Conservation (phyloP, 306 rosid genomes). For the Begonia masoniana region DNA sequence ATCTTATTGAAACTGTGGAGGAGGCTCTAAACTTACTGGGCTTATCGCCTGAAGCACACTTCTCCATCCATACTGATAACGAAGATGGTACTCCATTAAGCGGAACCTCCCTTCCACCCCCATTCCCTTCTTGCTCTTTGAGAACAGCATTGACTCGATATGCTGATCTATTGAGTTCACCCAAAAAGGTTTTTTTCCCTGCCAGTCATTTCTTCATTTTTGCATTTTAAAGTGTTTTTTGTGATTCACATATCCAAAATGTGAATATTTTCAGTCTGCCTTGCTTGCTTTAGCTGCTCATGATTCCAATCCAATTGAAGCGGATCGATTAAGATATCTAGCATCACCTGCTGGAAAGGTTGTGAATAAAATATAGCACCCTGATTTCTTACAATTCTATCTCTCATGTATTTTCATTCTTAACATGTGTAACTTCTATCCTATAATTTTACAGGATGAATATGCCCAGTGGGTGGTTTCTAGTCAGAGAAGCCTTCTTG, state of each 20-base stretch:
- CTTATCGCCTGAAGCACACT: slow-evolving; percentile 63
- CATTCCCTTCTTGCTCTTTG: slow-evolving; percentile 73
- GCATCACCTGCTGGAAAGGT: slow-evolving; percentile 99
- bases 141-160: slow-evolving; percentile 59
- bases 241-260: not conserved
- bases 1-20: slow-evolving; percentile 67
- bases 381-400: not conserved
- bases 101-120: slow-evolving; percentile 69
- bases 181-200: slow-evolving; percentile 63
- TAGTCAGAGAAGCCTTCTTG: slow-evolving; percentile 92
- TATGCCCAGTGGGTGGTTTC: slow-evolving; percentile 77
- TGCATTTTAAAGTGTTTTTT: not conserved
- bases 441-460: slow-evolving; percentile 53
- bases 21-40: slow-evolving; percentile 58
- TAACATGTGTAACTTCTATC: slow-evolving; percentile 13
- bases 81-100: slow-evolving; percentile 80
- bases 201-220: not conserved
- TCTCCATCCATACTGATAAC: slow-evolving; percentile 61
- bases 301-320: slow-evolving; percentile 82
- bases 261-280: slow-evolving; percentile 37
- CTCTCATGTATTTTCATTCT: slow-evolving; percentile 7
- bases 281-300: slow-evolving; percentile 83
- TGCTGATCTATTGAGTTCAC: slow-evolving; percentile 82
- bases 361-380: slow-evolving; percentile 8
- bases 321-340: slow-evolving; percentile 72